phyloP scores from a whole-genome alignment of 2,329 filamentous ascomycete genomes.

The Fusarium denticulatum region DNA sequence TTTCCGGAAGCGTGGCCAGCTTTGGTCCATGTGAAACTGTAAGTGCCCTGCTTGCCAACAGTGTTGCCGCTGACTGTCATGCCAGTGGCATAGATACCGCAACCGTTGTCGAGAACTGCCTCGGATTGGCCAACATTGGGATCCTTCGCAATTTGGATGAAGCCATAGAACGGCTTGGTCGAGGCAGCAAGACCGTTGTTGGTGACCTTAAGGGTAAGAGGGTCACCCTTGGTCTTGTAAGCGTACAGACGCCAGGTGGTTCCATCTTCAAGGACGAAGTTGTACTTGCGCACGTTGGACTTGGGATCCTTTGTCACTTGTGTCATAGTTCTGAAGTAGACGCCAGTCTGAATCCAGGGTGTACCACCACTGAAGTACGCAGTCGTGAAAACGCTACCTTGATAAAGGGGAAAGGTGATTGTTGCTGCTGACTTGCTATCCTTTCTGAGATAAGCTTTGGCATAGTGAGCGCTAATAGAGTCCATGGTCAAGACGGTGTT shows the following conservation, averaged over 20 bases:
- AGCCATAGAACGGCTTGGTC: slow-evolving; percentile 75
- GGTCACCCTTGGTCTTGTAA: slow-evolving; percentile 65
- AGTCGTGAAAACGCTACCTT: slow-evolving; percentile 90
- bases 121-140: slow-evolving; percentile 67
- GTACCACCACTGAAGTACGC: slow-evolving; percentile 76
- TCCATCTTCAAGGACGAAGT: slow-evolving; percentile 75
- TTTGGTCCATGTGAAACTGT: slow-evolving; percentile 79
- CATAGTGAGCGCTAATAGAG: slow-evolving; percentile 66
- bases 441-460: slow-evolving; percentile 73
- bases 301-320: slow-evolving; percentile 66
- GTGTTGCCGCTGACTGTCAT: slow-evolving; percentile 72
- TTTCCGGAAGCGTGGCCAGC: slow-evolving; percentile 67
- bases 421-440: slow-evolving; percentile 62
- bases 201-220: slow-evolving; percentile 73
- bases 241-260: slow-evolving; percentile 85
- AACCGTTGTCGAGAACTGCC: slow-evolving; percentile 76
- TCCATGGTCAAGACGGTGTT: slow-evolving; percentile 66
- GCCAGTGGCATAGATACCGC: slow-evolving; percentile 77
- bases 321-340: slow-evolving; percentile 77
- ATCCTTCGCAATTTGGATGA: slow-evolving; percentile 85
- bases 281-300: slow-evolving; percentile 78
- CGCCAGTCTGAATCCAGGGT: slow-evolving; percentile 77
- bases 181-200: slow-evolving; percentile 74
- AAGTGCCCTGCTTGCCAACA: slow-evolving; percentile 70
- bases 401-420: slow-evolving; percentile 83